phyloP scores from a whole-genome alignment of 1,284 basidiomycete species.

The Apiotrichum sp. region DNA sequence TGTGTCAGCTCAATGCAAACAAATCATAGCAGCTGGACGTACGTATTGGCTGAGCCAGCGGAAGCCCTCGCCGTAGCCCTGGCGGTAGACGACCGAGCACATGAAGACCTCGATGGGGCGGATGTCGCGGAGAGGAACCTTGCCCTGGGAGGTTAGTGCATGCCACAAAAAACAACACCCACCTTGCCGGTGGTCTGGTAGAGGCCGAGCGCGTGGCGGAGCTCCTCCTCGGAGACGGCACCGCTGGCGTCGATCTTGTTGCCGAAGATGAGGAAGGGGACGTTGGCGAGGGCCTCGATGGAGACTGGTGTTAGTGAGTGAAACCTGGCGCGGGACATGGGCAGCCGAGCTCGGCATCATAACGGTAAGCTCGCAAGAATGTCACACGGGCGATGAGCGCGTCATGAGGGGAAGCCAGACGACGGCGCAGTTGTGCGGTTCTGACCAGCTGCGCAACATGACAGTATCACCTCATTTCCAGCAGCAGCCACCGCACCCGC shows the following conservation, averaged over 20 bases:
- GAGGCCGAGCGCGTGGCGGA: constrained; percentile 88
- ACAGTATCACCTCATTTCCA: neutral
- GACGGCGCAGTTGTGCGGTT: too few species aligned
- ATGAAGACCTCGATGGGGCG: constrained; percentile 99
- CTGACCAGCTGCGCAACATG: too few species aligned
- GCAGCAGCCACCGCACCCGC: too few species aligned
- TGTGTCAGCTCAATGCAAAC: neutral
- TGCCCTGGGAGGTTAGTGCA: constrained; percentile 59
- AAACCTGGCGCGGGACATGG: too few species aligned
- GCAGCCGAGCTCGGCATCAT: too few species aligned
- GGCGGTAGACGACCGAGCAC: constrained; percentile 99
- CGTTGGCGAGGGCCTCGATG: constrained; percentile 90
- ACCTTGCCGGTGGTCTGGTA: constrained; percentile 99
- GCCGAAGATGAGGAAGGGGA: constrained; percentile 96
- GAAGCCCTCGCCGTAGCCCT: constrained; percentile 99
- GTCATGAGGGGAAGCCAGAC: too few species aligned
- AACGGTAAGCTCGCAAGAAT: too few species aligned
- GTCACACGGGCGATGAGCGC: too few species aligned
- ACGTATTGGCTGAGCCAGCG: constrained; percentile 98
- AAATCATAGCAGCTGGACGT: constrained; percentile 28
- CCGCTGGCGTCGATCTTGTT: constrained; percentile 99
- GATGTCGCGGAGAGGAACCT: constrained; percentile 92
- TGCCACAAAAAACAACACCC: constrained; percentile 19
- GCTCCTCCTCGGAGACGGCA: constrained; percentile 95
- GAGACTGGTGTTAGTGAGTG: constrained; percentile 30